Percentiles rank a stretch among this genome's conserved stretches.
phyloP scores from a whole-genome alignment of 2,329 filamentous ascomycete species.

The Aspergillus sp. region DNA sequence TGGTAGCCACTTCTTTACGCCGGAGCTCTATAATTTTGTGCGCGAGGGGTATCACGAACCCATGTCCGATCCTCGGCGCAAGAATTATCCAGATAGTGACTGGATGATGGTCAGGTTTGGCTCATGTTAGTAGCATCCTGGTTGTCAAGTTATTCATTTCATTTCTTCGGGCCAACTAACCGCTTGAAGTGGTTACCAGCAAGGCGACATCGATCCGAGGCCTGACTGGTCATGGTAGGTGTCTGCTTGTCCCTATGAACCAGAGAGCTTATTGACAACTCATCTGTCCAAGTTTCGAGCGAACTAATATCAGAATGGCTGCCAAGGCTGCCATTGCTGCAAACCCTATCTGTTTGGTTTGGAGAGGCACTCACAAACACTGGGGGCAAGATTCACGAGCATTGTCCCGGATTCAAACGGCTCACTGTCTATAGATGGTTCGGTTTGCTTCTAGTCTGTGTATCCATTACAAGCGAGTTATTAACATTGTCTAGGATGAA shows the following conservation, averaged over 20 bases:
- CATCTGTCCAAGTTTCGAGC: slow-evolving; percentile 36
- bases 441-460: neutral
- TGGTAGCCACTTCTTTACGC: slow-evolving; percentile 44
- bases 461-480: neutral
- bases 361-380: slow-evolving; percentile 52
- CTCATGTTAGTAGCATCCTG: slow-evolving; percentile 30
- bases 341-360: slow-evolving; percentile 52
- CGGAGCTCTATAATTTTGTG: slow-evolving; percentile 28
- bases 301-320: slow-evolving; percentile 51
- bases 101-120: slow-evolving; percentile 43
- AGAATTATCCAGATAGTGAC: slow-evolving; percentile 17
- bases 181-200: slow-evolving; percentile 35
- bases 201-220: slow-evolving; percentile 49
- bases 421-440: slow-evolving; percentile 51
- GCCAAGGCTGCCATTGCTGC: slow-evolving; percentile 50
- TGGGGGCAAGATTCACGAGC: slow-evolving; percentile 45
- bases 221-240: slow-evolving; percentile 46
- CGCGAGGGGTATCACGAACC: slow-evolving; percentile 8
- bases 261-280: neutral
- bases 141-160: neutral
- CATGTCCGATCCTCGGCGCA: too few relatives aligned
- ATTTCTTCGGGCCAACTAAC: slow-evolving; percentile 2
- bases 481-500: slow-evolving; percentile 26
- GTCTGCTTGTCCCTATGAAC: slow-evolving; percentile 1
- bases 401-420: slow-evolving; percentile 55